Evolutionary conservation across 495 filamentous ascomycete species (phyloP), one percentile per base, ranked within the genome.

Genomic region (Trichocladium uniseriatum): DNA sequence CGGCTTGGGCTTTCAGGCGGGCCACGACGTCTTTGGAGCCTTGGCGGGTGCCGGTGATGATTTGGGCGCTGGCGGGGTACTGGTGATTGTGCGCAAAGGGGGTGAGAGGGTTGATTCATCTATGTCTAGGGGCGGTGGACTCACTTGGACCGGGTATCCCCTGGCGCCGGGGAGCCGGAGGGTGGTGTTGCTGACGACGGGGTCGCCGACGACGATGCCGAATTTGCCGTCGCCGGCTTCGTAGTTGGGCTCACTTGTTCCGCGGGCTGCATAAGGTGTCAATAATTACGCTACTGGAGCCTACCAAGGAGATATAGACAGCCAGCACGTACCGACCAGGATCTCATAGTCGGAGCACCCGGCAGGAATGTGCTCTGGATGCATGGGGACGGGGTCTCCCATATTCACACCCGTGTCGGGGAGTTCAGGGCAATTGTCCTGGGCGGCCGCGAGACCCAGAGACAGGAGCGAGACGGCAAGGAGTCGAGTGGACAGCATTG

Each of bases 241-340:
- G n/a, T 38, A 47, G 35, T 48, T 48, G 1, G 45, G 45, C 45
- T 48, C 45, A 22, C 45, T 39, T 2, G 45, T 48, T 29, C 45
- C 45, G 9, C 45, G 45, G 6, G 45, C 45, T 48, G 4, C 6
- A 21, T n/a, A 19, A 4, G 1, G 9, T 39, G 36, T 39, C 39
- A 39, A 10, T 29, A 5, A 5, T 5, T 5, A 10, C 5, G 27
- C 10, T 5, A 10, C 10, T 29, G 27, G 27, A 29, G 27, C 27
- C 5, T 5, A 29, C 27, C 16, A 0, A 15, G 37, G 10, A 6
- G 21, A 3, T 10, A 0, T 1, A 16, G 18, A 2, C 14, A 2
- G 6, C 2, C 10, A 9, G 1, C 24, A 39, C 45, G 20, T 32
- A 32, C 45, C 45, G 16, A 48, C 45, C 6, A 48, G 27, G 14